phyloP scores from a whole-genome alignment of 2,329 filamentous ascomycete genomes.

The Sporothrix inflata region DNA sequence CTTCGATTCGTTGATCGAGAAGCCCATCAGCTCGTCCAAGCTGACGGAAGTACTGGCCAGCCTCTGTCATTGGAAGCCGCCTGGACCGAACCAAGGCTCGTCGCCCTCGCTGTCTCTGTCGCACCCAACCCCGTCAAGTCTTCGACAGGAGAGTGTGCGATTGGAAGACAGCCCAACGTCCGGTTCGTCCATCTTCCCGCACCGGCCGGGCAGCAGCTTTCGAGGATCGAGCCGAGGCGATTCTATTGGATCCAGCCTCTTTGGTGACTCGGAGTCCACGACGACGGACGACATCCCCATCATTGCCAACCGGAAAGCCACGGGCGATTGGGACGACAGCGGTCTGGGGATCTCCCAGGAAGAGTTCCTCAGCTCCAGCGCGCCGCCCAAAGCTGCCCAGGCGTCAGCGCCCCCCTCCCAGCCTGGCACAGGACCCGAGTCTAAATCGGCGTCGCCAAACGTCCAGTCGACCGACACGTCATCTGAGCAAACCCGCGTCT shows the following conservation, averaged over 20 bases:
- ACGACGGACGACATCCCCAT: constrained; percentile 78
- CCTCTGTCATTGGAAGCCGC: constrained; percentile 91
- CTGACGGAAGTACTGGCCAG: constrained; percentile 84
- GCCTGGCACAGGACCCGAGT: not conserved
- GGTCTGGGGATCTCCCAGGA: constrained; percentile 79
- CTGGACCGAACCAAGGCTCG: constrained; percentile 53
- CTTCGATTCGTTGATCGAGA: constrained; percentile 94
- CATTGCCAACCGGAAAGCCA: constrained; percentile 71
- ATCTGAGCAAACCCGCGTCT: constrained; percentile 52
- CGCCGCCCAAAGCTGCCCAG: not conserved
- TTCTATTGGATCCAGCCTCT: constrained; percentile 84
- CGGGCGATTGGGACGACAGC: constrained; percentile 77
- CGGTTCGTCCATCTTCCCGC: constrained; percentile 71
- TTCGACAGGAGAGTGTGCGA: constrained; percentile 66
- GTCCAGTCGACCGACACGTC: not conserved
- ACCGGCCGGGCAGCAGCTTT: constrained; percentile 74
- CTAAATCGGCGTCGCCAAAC: not conserved
- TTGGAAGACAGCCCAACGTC: constrained; percentile 84
- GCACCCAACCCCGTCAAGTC: constrained; percentile 63
- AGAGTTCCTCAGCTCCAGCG: constrained; percentile 41
- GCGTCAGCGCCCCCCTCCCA: not conserved
- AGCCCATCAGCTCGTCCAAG: constrained; percentile 92
- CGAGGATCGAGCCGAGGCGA: constrained; percentile 81
- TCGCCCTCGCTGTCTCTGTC: constrained; percentile 53
- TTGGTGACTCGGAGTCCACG: constrained; percentile 81